Evolutionary conservation across 1,139 yeast species (phyloP).

Genomic region (Saccharomyces hybrid): DNA sequence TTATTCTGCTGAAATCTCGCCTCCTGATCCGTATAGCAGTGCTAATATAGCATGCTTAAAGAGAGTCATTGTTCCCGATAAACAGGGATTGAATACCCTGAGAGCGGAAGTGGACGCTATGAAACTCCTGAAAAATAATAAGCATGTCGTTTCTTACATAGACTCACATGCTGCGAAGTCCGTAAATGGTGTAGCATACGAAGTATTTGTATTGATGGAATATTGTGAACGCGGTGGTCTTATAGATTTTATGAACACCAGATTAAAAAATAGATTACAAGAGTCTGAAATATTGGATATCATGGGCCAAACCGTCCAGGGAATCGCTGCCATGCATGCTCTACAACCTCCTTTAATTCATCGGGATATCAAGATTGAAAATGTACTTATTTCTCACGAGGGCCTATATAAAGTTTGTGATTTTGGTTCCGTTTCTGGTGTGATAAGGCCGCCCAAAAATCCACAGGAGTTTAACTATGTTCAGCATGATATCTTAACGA

Average conservation of each 20-base stretch:
- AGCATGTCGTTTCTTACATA: slow-evolving; percentile 57
- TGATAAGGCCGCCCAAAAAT: slow-evolving; percentile 56
- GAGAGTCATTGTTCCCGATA: slow-evolving; percentile 65
- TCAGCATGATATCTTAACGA: slow-evolving; percentile 60
- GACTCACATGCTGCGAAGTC: slow-evolving; percentile 71
- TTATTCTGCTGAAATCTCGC: slow-evolving; percentile 49
- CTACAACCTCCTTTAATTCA: slow-evolving; percentile 51
- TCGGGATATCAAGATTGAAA: slow-evolving; percentile 72
- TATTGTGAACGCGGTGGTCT: slow-evolving; percentile 64
- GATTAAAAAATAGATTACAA: slow-evolving; percentile 52
- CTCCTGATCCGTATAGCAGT: slow-evolving; percentile 25
- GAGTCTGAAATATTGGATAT: slow-evolving; percentile 58
- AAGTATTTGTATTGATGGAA: slow-evolving; percentile 71
- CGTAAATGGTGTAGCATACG: slow-evolving; percentile 44
- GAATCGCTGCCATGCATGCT: slow-evolving; percentile 67
- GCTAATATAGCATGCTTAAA: slow-evolving; percentile 53
- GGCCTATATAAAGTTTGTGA: slow-evolving; percentile 64
- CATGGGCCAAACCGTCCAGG: slow-evolving; percentile 59
- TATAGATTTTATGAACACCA: slow-evolving; percentile 64
- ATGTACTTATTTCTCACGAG: slow-evolving; percentile 54
- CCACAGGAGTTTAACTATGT: slow-evolving; percentile 41
- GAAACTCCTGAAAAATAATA: slow-evolving; percentile 49
- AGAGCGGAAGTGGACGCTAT: slow-evolving; percentile 76
- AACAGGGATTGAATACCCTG: slow-evolving; percentile 53
- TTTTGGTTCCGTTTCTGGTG: slow-evolving; percentile 64